Conservation (phyloP, 1,284 basidiomycete species). For the Malassezia cuniculi region DNA sequence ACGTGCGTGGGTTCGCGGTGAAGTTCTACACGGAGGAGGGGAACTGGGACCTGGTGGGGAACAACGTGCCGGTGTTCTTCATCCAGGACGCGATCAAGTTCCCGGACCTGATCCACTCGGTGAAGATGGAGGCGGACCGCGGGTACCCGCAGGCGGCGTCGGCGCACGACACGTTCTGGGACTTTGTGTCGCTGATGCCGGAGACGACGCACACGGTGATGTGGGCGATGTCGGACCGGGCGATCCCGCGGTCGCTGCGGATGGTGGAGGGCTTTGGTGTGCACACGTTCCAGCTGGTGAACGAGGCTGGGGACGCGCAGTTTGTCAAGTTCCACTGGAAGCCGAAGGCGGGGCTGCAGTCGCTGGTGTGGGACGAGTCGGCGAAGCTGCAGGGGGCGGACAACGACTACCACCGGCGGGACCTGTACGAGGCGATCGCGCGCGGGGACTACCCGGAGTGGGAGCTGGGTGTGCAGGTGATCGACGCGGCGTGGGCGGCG, state of each 20-base stretch:
- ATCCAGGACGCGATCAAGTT: slow-evolving; percentile 27
- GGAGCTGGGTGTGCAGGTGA: slow-evolving; percentile 69
- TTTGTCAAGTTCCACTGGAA: slow-evolving; percentile 29
- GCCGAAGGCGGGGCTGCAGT: slow-evolving; percentile 23
- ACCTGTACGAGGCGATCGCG: slow-evolving; percentile 63
- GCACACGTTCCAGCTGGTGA: slow-evolving; percentile 32
- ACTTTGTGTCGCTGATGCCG: slow-evolving; percentile 21
- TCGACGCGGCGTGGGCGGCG: slow-evolving; percentile 80
- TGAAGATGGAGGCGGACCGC: slow-evolving; percentile 23
- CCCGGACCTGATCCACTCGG: slow-evolving; percentile 30
- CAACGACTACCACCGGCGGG: slow-evolving; percentile 57
- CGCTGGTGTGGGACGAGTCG: slow-evolving; percentile 43
- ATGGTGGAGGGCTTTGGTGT: slow-evolving; percentile 29
- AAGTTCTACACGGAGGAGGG: slow-evolving; percentile 26
- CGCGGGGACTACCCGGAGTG: slow-evolving; percentile 62
- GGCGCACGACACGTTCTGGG: slow-evolving; percentile 20
- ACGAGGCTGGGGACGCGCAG: slow-evolving; percentile 23
- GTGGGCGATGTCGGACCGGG: slow-evolving; percentile 22
- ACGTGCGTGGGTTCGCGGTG: slow-evolving; percentile 29
- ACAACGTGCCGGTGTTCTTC: slow-evolving; percentile 37
- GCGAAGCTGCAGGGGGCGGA: slow-evolving; percentile 57
- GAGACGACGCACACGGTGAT: slow-evolving; percentile 27
- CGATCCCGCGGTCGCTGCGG: slow-evolving; percentile 18
- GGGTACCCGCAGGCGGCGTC: slow-evolving; percentile 51
- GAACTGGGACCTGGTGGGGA: slow-evolving; percentile 22